Base-by-base conservation (phyloP, 2,329 filamentous ascomycete genomes). In the Cladophialophora immunda region DNA sequence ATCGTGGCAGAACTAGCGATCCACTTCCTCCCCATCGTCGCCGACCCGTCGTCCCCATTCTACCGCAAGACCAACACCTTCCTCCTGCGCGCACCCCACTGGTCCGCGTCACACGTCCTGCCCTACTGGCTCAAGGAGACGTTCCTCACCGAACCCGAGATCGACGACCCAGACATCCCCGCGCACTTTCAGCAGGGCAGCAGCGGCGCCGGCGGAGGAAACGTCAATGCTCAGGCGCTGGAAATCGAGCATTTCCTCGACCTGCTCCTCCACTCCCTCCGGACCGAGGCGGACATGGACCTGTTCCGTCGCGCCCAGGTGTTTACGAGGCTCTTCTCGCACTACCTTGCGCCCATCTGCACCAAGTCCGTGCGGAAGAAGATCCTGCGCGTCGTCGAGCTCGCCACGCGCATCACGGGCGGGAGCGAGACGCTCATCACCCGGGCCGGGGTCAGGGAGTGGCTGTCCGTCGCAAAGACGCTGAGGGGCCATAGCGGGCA, bases 41-140 rank as follows among this genome's bases (percentile, higher is more conserved):
- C 84, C 25, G 89, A 92, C 68, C 94, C 94, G 0, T 84, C 93
- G 17, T 92, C 97, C 75, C 87, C 87, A 67, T 86, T 97, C 41
- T 98, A 97, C 76, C 87, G 89, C 65, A 97, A 97, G 76, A 82
- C 95, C 78, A 97, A 97, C 81, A 83, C 85, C 5, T 97, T 94
- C 77, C 86, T 98, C 38, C 92, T 92, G 25, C 89, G 89, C 59
- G 87, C 89, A 0, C 94, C 94, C 0, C 78, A 84, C 27, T 98
- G 94, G 94, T 84, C 89, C 13, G 75, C 84, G 11, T 78, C 78
- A 30, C 85, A 85, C 54, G 76, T 89, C 4, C 82, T 86, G 0
- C 82, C 82, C 0, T 86, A 87, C 74, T 89, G 87, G 82, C 80
- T 89, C 19, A 87, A 92, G 66, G 89, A 88, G 75, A 87, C 95